Evolutionary conservation across 2,329 filamentous ascomycete genomes (phyloP), one percentile per base, ranked within the genome.

Genomic region (Catunica adiposa): DNA sequence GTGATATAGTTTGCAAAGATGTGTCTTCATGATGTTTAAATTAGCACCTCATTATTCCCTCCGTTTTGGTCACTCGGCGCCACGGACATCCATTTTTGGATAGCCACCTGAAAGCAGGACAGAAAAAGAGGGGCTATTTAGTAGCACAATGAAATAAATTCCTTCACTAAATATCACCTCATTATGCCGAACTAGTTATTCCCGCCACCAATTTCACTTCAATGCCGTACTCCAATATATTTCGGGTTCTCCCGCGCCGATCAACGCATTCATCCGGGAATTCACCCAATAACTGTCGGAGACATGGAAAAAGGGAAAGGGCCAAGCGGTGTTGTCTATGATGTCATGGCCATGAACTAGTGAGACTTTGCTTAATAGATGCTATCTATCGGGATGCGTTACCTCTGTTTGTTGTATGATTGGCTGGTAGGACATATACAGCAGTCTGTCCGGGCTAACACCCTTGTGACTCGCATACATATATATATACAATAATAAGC

Each of bases 61-160:
- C 22, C 40, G n/a, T n/a, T n/a, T n/a, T n/a, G n/a, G n/a, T n/a
- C n/a, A n/a, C 50, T 48, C 52, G 51, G 56, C 56, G 52, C 56
- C 53, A 51, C 56, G 51, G 44, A 57, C 52, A 57, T 26, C 56
- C 52, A 51, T 26, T 17, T 57, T 54, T 17, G 51, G 56, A 57
- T 31, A 42, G 34, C 31, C 22, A 20, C 17, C 40, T 44, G 20
- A n/a, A 20, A 22, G 8, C 15, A n/a, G 8, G 22, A 9, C 20
- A 48, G n/a, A n/a, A 25, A 48, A 25, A 25, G 22, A 48, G 22
- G 9, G 44, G 17, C 44, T 25, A 26, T 8, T 22, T 8, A 8
- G 23, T 22, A 7, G 20, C 15, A 15, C 40, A 44, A 17, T n/a
- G 20, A 44, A 20, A 44, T 8, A 17, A 44, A 2, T 17, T n/a